These are phyloP conservation scores for Teratosphaeria destructans DNA, from an alignment of 2,329 filamentous ascomycete species.

Conservation along the genomic window DNA sequence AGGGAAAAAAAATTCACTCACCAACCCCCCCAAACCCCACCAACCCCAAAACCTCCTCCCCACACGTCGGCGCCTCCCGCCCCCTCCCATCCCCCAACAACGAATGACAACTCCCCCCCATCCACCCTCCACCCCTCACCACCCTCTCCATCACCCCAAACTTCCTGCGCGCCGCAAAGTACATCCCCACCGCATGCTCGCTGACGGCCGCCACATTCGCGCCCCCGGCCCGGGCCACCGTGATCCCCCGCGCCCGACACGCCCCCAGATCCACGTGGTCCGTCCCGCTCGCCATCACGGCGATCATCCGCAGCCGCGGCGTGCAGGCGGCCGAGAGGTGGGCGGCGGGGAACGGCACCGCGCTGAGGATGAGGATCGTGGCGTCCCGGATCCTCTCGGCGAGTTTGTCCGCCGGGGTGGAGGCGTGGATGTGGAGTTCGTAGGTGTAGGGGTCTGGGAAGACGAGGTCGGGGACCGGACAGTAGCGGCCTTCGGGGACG, in stretches of 20 bases:
- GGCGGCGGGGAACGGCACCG: not conserved
- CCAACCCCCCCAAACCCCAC: constrained; percentile 42
- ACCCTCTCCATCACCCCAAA: constrained; percentile 29
- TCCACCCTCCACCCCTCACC: constrained; percentile 31
- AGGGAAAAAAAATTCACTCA: not conserved
- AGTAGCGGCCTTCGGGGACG: not conserved
- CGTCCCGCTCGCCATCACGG: constrained; percentile 26
- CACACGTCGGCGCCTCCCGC: constrained; percentile 32
- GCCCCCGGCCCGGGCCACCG: constrained; percentile 36
- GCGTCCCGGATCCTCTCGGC: constrained; percentile 33
- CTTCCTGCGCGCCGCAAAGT: constrained; percentile 36
- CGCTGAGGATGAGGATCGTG: constrained; percentile 27
- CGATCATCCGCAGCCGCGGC: not conserved
- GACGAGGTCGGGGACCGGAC: not conserved
- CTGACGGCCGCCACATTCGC: constrained; percentile 38
- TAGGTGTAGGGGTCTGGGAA: not conserved
- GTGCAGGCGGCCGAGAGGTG: not conserved
- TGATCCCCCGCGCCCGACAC: constrained; percentile 33
- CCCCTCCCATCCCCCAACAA: constrained; percentile 13
- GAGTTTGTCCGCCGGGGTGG: not conserved
- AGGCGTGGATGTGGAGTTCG: not conserved
- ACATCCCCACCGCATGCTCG: constrained; percentile 42
- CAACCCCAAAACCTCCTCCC: constrained; percentile 40
- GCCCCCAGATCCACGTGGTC: constrained; percentile 38
- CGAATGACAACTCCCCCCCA: constrained; percentile 22